phyloP scores from a whole-genome alignment of 768 basidiomycete genomes.

The Rossbeevera mucosa region DNA sequence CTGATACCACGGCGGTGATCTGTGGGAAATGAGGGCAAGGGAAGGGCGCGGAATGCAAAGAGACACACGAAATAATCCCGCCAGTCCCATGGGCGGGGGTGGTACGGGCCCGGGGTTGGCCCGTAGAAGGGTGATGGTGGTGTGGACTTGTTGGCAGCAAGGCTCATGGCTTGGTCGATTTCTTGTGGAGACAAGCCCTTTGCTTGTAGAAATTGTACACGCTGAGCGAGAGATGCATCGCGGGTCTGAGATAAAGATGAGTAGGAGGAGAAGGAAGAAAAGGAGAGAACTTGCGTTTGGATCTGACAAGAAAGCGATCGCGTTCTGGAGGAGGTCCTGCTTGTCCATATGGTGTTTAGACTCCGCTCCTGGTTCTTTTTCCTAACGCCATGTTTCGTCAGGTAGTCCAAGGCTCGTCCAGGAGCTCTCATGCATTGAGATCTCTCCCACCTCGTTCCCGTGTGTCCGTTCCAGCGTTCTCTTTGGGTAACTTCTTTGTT shows the following conservation, averaged over 20 bases:
- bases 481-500: conserved; percentile 6
- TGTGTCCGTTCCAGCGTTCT: conserved; percentile 2
- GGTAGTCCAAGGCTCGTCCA: background rate
- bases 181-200: conserved; percentile 83
- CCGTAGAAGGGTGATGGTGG: conserved; percentile 37
- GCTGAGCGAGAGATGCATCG: conserved; percentile 73
- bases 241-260: conserved; percentile 49
- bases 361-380: conserved; percentile 22
- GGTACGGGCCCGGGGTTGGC: conserved; percentile 34
- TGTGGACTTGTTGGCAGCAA: conserved; percentile 39
- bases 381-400: conserved; percentile 28
- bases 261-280: background rate
- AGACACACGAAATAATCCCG: conserved; percentile 88
- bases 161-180: conserved; percentile 80
- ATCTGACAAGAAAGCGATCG: conserved; percentile 81
- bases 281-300: conserved; percentile 55
- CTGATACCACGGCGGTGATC: conserved; percentile 92
- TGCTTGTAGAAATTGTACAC: conserved; percentile 90
- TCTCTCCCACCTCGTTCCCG: conserved; percentile 12
- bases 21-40: conserved; percentile 33
- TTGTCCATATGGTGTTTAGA: conserved; percentile 43
- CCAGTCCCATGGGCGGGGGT: conserved; percentile 83
- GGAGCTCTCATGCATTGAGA: conserved; percentile 4
- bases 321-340: conserved; percentile 73
- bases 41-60: background rate